phyloP scores from a whole-genome alignment of 768 basidiomycete species.

The Rhizopogon rudus region DNA sequence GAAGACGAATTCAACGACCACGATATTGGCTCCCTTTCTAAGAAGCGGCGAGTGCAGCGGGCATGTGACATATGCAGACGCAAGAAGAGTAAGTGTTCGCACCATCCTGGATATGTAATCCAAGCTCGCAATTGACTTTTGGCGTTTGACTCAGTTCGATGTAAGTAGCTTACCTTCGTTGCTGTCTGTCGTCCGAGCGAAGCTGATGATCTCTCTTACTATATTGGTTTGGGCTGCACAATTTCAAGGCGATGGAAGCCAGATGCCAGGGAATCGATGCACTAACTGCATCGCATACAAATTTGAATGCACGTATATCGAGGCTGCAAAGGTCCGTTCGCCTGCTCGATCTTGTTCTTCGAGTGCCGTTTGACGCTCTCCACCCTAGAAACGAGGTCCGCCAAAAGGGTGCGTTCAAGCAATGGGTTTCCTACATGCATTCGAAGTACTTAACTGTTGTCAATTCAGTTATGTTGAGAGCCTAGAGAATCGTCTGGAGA shows the following conservation, averaged over 20 bases:
- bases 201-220: background rate
- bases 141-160: conserved; percentile 46
- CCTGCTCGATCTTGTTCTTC: background rate
- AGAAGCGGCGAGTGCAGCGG: conserved; percentile 70
- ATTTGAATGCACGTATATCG: conserved; percentile 50
- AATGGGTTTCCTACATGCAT: background rate
- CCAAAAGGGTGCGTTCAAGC: conserved; percentile 25
- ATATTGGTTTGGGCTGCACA: background rate
- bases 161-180: conserved; percentile 32
- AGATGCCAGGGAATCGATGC: conserved; percentile 49
- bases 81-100: conserved; percentile 67
- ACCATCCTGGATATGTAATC: background rate
- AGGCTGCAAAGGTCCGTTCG: conserved; percentile 45
- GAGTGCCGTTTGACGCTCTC: background rate
- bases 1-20: conserved; percentile 57
- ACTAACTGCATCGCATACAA: conserved; percentile 49
- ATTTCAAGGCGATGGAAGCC: conserved; percentile 53
- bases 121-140: conserved; percentile 6
- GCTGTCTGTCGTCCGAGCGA: background rate
- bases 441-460: background rate
- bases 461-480: conserved; percentile 51
- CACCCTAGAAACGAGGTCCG: conserved; percentile 35
- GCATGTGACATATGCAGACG: conserved; percentile 81
- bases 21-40: conserved; percentile 34
- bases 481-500: conserved; percentile 56